Evolutionary conservation across 1,139 yeast genomes (phyloP).

Genomic region (Blastobotrys apis): DNA sequence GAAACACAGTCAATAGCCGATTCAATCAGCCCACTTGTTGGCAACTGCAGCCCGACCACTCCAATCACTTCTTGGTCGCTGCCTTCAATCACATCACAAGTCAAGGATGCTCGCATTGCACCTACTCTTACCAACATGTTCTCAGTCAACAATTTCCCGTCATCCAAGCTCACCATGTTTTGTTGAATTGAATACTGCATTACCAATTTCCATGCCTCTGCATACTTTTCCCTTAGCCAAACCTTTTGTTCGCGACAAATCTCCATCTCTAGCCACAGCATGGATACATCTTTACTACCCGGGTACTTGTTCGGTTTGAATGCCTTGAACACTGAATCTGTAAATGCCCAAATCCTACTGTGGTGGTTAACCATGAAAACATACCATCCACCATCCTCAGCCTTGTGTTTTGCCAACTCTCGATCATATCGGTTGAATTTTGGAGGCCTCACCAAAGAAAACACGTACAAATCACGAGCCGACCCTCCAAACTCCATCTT

Average conservation of each 20-base stretch:
- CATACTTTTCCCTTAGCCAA: slow-evolving; percentile 12
- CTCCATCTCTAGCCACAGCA: slow-evolving; percentile 12
- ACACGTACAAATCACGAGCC: slow-evolving; percentile 1
- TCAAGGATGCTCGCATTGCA: not conserved
- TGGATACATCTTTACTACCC: slow-evolving; percentile 4
- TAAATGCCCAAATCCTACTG: slow-evolving; percentile 14
- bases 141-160: not conserved
- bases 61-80: not conserved
- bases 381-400: slow-evolving; percentile 5
- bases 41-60: not conserved
- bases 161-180: not conserved
- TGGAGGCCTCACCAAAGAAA: not conserved
- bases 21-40: not conserved
- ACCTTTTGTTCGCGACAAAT: slow-evolving; percentile 10
- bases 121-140: not conserved
- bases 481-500: not conserved
- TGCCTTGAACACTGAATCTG: slow-evolving; percentile 3
- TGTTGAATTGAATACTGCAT: not conserved
- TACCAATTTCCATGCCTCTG: slow-evolving; percentile 11
- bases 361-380: slow-evolving; percentile 8
- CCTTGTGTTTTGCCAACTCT: not conserved
- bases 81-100: not conserved
- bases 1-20: not conserved
- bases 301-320: slow-evolving; percentile 9
- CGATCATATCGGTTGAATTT: not conserved